These are phyloP conservation scores for Begonia masoniana DNA, from an alignment of 306 rosid species.

Conservation along the genomic window DNA sequence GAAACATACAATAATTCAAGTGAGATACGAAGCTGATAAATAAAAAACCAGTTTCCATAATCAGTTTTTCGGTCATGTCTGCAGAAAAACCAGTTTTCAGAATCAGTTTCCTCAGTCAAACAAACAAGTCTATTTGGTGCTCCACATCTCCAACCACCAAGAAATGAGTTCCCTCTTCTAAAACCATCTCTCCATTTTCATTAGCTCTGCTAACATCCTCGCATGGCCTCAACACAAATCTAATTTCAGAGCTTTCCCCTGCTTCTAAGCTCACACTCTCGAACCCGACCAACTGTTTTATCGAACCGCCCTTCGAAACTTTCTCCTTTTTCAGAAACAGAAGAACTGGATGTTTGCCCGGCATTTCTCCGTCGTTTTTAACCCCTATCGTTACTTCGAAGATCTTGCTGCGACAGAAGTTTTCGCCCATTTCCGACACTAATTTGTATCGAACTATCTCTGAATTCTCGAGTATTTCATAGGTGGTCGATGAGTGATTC, in stretches of 20 bases:
- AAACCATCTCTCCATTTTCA: slow-evolving; percentile 52
- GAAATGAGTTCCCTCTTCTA: slow-evolving; percentile 63
- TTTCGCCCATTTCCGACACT: slow-evolving; percentile 42
- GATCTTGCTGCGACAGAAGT: slow-evolving; percentile 36
- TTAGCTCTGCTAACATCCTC: slow-evolving; percentile 65
- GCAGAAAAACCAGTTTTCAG: too few species aligned
- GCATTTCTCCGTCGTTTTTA: slow-evolving; percentile 53
- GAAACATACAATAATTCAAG: too few species aligned
- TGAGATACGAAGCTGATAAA: too few species aligned
- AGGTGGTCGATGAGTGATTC: slow-evolving; percentile 33
- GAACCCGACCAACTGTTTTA: slow-evolving; percentile 64
- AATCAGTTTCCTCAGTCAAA: slow-evolving; percentile 19
- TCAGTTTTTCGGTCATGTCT: too few species aligned
- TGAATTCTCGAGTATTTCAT: slow-evolving; percentile 16
- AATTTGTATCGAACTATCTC: slow-evolving; percentile 37
- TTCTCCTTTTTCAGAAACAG: slow-evolving; percentile 31
- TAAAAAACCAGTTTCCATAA: too few species aligned
- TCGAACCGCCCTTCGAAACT: slow-evolving; percentile 29
- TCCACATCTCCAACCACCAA: slow-evolving; percentile 65
- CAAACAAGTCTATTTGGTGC: slow-evolving; percentile 36
- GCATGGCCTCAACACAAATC: slow-evolving; percentile 62
- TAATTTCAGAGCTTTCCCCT: slow-evolving; percentile 40
- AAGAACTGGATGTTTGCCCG: slow-evolving; percentile 68
- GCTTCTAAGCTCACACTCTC: slow-evolving; percentile 40
- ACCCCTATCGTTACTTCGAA: slow-evolving; percentile 37